phyloP scores from a whole-genome alignment of 306 rosid genomes.

The Vigna radiata region DNA sequence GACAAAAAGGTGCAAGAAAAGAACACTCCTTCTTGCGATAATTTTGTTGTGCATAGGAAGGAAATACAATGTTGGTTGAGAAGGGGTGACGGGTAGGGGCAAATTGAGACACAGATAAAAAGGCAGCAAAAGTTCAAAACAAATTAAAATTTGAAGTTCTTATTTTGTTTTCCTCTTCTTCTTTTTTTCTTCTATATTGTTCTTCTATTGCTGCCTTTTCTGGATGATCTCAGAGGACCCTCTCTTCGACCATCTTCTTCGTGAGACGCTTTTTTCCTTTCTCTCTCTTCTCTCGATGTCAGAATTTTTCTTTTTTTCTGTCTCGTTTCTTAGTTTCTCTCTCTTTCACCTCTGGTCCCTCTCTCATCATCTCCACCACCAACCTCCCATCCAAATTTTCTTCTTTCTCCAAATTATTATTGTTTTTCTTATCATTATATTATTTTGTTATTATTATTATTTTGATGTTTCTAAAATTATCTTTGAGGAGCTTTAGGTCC shows the following conservation, averaged over 20 bases:
- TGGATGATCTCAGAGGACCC: conserved; percentile 88
- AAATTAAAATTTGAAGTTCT: conserved; percentile 8
- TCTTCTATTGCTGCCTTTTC: conserved; percentile 70
- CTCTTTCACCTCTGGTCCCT: conserved; percentile 41
- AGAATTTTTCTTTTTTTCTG: conserved; percentile 23
- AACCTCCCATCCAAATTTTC: conserved; percentile 51
- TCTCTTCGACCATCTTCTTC: conserved; percentile 83
- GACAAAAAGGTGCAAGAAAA: conserved; percentile 48
- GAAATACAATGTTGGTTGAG: conserved; percentile 34
- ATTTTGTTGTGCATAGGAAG: conserved; percentile 22
- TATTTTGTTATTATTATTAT: neutral
- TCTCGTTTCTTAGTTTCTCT: conserved; percentile 39
- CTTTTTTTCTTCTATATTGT: neutral
- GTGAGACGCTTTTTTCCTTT: conserved; percentile 37
- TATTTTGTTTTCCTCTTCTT: neutral
- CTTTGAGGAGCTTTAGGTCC: neutral
- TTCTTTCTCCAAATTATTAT: neutral
- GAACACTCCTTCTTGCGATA: conserved; percentile 27
- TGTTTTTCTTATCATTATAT: neutral
- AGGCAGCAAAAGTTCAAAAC: conserved; percentile 76
- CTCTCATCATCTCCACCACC: conserved; percentile 65
- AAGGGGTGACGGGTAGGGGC: conserved; percentile 41
- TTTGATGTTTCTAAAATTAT: conserved; percentile 1
- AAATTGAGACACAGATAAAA: conserved; percentile 63
- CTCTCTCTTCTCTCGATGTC: conserved; percentile 26